Percentiles rank a stretch among this genome's conserved stretches.
These are phyloP conservation scores for Trichoderma hamatum DNA, from an alignment of 2,329 filamentous ascomycete species.

Conservation along the genomic window DNA sequence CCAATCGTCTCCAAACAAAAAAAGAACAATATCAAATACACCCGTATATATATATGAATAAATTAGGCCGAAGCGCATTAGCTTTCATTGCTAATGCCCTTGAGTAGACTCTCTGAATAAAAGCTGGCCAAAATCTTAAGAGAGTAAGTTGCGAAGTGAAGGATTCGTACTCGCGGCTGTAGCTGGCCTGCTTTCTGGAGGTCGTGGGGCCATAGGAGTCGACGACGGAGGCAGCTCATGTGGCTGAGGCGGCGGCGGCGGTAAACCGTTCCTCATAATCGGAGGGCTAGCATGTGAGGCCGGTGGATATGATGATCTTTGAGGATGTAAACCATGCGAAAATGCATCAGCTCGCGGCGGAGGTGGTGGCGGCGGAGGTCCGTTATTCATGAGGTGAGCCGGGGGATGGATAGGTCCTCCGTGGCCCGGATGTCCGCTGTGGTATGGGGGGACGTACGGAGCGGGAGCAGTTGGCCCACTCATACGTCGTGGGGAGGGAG, in stretches of 20 bases:
- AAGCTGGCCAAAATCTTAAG: slow-evolving; percentile 45
- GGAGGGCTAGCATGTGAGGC: slow-evolving; percentile 52
- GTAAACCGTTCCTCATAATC: slow-evolving; percentile 45
- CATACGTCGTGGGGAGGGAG: slow-evolving; percentile 52
- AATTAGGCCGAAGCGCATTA: background rate
- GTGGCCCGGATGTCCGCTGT: slow-evolving; percentile 34
- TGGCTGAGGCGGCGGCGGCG: slow-evolving; percentile 26
- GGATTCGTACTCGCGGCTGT: slow-evolving; percentile 77
- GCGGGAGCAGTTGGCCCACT: slow-evolving; percentile 47
- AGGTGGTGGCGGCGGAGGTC: slow-evolving; percentile 35
- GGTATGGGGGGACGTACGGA: slow-evolving; percentile 46
- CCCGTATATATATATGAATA: background rate
- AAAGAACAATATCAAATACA: background rate
- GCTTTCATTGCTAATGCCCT: background rate
- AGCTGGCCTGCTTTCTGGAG: slow-evolving; percentile 50
- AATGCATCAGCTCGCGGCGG: slow-evolving; percentile 39
- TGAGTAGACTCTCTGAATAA: background rate
- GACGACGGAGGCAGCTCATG: slow-evolving; percentile 34
- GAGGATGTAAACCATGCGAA: slow-evolving; percentile 48
- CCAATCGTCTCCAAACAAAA: background rate
- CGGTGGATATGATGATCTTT: slow-evolving; percentile 45
- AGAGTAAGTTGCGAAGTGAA: slow-evolving; percentile 73
- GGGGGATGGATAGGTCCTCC: slow-evolving; percentile 31
- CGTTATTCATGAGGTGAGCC: slow-evolving; percentile 41
- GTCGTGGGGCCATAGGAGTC: slow-evolving; percentile 36